Evolutionary conservation across 2,329 filamentous ascomycete genomes (phyloP).

Genomic region (Graphiopsis chlorocephala): DNA sequence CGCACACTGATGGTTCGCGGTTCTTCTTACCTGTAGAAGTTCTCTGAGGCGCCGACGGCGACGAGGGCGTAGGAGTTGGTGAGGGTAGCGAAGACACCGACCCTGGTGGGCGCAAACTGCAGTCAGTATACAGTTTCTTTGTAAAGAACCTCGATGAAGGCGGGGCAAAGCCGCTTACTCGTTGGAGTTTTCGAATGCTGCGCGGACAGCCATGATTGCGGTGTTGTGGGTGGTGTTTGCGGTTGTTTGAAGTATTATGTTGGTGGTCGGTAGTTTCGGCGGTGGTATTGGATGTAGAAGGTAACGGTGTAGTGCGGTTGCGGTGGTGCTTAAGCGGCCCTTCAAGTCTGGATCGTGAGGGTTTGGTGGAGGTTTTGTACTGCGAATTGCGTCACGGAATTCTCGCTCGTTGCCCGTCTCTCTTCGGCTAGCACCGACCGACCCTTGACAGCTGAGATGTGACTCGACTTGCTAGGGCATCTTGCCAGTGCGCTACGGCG

Average conservation of each 20-base stretch:
- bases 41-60: constrained; percentile 91
- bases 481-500: background rate
- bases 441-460: constrained; percentile 6
- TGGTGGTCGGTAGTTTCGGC: background rate
- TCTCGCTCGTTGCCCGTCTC: constrained; percentile 1
- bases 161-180: constrained; percentile 58
- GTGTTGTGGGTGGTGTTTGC: constrained; percentile 13
- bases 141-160: constrained; percentile 20
- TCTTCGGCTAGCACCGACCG: constrained; percentile 7
- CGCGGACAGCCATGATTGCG: constrained; percentile 52
- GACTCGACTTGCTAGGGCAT: constrained; percentile 8
- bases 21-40: constrained; percentile 68
- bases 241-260: background rate
- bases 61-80: constrained; percentile 97
- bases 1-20: background rate
- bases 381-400: constrained; percentile 12
- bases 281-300: background rate
- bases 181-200: constrained; percentile 83
- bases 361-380: constrained; percentile 13
- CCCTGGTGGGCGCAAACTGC: constrained; percentile 51
- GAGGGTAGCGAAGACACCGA: constrained; percentile 93
- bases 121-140: constrained; percentile 15
- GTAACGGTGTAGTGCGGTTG: background rate
- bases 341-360: constrained; percentile 6
- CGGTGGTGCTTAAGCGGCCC: background rate